These are phyloP conservation scores for Pleurotus ostreatus DNA, from an alignment of 768 basidiomycete species.

Conservation along the genomic window DNA sequence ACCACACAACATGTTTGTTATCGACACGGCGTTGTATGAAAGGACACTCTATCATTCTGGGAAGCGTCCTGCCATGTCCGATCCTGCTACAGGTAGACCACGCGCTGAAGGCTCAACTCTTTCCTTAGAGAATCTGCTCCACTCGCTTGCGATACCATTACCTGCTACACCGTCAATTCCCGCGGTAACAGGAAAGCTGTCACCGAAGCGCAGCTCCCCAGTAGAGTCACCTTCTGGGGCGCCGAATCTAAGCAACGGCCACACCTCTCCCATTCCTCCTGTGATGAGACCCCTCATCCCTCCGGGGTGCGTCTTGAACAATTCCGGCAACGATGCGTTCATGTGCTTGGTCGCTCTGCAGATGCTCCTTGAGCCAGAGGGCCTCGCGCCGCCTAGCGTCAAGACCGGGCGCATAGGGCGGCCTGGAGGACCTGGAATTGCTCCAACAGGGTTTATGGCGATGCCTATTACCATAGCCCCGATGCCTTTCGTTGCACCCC, in stretches of 20 bases:
- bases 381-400: conserved; percentile 30
- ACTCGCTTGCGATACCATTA: conserved; percentile 46
- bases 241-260: neutral
- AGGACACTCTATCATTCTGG: conserved; percentile 57
- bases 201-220: conserved; percentile 7
- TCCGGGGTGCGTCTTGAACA: conserved; percentile 50
- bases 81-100: conserved; percentile 50
- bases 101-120: conserved; percentile 52
- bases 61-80: conserved; percentile 55
- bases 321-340: conserved; percentile 81
- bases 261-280: neutral
- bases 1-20: conserved; percentile 65
- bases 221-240: conserved; percentile 12
- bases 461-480: neutral
- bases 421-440: neutral
- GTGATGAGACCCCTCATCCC: conserved; percentile 22
- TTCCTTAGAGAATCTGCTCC: conserved; percentile 61
- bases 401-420: conserved; percentile 23
- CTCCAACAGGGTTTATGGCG: neutral
- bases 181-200: neutral
- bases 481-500: conserved; percentile 1
- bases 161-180: conserved; percentile 15
- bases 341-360: conserved; percentile 67
- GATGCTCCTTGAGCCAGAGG: conserved; percentile 55
- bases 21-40: conserved; percentile 67